Evolutionary conservation across 1,284 basidiomycete species (phyloP).

Genomic region (Rhizoctonia solani): DNA sequence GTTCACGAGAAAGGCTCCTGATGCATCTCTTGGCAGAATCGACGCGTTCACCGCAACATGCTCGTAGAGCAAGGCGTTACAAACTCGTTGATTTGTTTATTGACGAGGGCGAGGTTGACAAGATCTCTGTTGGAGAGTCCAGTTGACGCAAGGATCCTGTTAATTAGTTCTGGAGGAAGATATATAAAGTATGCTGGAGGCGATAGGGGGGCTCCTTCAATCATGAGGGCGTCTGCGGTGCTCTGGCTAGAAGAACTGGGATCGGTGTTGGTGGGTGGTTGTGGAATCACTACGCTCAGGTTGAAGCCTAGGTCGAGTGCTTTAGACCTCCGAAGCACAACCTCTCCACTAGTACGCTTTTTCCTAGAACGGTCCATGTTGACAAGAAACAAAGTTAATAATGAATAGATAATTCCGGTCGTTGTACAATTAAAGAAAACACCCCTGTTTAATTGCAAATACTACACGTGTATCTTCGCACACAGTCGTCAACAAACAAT

Average conservation of each 20-base stretch:
- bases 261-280: background rate
- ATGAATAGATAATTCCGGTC: conserved; percentile 1
- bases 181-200: conserved; percentile 32
- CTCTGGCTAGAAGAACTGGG: background rate
- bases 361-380: conserved; percentile 31
- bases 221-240: background rate
- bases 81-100: conserved; percentile 29
- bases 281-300: conserved; percentile 20
- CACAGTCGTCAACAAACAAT: conserved; percentile 2
- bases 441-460: conserved; percentile 15
- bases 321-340: conserved; percentile 11
- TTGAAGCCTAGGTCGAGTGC: conserved; percentile 24
- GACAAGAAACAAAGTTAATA: background rate
- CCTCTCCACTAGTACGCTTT: conserved; percentile 22
- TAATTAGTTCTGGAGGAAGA: conserved; percentile 25
- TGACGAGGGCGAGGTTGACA: conserved; percentile 31
- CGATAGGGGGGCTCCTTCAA: conserved; percentile 20
- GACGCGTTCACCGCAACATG: conserved; percentile 20
- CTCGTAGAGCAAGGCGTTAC: conserved; percentile 30
- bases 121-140: conserved; percentile 23
- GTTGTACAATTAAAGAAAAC: background rate
- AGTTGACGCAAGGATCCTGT: conserved; percentile 6
- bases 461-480: background rate
- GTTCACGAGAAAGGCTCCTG: conserved; percentile 24
- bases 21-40: conserved; percentile 16